phyloP scores from a whole-genome alignment of 2,329 filamentous ascomycete species.

The Leptographium flavum region DNA sequence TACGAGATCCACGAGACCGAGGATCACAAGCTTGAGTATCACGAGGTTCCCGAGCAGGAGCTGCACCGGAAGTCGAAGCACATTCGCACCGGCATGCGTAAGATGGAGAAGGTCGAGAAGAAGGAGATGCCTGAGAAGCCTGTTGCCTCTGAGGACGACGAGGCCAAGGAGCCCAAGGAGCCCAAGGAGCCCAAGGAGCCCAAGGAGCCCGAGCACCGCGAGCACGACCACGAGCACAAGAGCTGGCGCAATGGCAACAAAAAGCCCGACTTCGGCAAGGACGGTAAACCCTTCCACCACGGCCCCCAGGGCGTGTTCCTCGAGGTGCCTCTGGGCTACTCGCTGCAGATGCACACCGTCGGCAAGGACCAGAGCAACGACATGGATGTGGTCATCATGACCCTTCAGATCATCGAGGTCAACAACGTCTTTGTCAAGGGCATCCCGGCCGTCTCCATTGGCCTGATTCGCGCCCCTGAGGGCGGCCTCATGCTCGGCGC shows the following conservation, averaged over 20 bases:
- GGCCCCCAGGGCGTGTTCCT: conserved; percentile 1
- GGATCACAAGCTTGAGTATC: neutral
- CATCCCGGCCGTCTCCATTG: conserved; percentile 42
- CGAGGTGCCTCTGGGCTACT: conserved; percentile 32
- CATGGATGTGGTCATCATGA: conserved; percentile 36
- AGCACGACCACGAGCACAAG: conserved; percentile 2
- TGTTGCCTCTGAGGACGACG: no score
- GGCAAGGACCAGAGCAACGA: conserved; percentile 35
- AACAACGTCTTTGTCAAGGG: conserved; percentile 38
- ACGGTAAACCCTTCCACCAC: no score
- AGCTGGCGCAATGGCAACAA: neutral
- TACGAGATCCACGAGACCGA: neutral
- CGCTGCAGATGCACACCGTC: conserved; percentile 26
- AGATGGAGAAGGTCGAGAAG: no score
- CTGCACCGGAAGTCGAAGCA: no score
- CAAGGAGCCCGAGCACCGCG: neutral
- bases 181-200: no score
- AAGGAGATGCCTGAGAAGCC: no score
- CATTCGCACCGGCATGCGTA: no score
- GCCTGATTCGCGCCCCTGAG: conserved; percentile 43
- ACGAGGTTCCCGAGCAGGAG: neutral
- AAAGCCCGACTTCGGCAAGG: neutral
- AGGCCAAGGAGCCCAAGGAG: no score
- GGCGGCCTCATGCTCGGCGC: conserved; percentile 40
- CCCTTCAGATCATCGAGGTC: conserved; percentile 46